Evolutionary conservation across 1,139 yeast species (phyloP), one percentile per base, ranked within the genome.

Genomic region (Taphrina deformans): DNA sequence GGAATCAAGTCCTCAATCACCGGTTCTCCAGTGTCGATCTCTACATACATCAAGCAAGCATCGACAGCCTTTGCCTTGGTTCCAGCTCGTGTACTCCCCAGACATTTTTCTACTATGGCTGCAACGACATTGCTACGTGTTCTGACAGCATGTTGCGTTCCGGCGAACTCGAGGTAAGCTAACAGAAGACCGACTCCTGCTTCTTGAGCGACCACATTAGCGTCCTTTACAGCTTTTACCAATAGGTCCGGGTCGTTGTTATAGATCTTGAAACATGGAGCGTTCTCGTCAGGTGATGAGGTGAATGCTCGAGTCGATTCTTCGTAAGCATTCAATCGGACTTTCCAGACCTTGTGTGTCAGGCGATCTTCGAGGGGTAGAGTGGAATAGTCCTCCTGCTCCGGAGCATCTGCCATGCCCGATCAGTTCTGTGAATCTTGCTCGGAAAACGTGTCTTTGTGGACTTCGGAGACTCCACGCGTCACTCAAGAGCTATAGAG

Each of bases 191-290:
- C 75, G 44, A 90, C 78, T 12, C 91, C 98, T 0, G 88, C 78
- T 73, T 93, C 98, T 71, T 91, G 96, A 0, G 99, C 97, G 24
- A 89, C 96, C 16, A 91, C 97, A 74, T 93, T 93, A 50, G 87
- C 75, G 74, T 93, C 99, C 6, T 83, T 80, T 10, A 88, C 84
- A 44, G 86, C 81, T 70, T 80, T 82, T 70, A 82, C 85, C 70
- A 85, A 76, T 12, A 80, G 65, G 14, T 83, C 87, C 0, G 86
- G 82, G 66, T 81, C 82, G 26, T 75, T 73, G 64, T 81, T 70
- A 72, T 83, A 85, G 1, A 78, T 77, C 18, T 75, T 75, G 70
- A 85, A 84, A 55, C 85, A 81, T 1, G 79, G 81, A 69, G 83
- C 89, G 14, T 79, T 74, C 66, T 83, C 87, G 67, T 79, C 80